A percentile compares a stretch with the other conserved stretches of the same genome.
phyloP scores from a whole-genome alignment of 2,329 filamentous ascomycete species.

The Amauroascus niger region DNA sequence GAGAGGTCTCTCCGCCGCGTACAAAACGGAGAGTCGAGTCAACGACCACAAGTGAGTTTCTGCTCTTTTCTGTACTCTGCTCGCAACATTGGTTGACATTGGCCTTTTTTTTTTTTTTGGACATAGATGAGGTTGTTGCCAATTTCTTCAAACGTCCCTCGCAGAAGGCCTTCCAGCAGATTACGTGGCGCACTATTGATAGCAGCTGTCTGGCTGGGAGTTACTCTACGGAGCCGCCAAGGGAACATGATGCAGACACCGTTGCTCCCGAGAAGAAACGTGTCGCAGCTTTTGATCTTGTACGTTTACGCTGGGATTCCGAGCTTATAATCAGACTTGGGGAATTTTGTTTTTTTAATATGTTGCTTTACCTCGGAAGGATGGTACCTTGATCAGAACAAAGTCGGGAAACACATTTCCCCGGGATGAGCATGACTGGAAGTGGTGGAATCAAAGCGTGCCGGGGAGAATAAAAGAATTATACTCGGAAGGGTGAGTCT shows the following conservation, averaged over 20 bases:
- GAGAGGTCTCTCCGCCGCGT: constrained; percentile 48
- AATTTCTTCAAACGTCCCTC: constrained; percentile 84
- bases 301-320: constrained; percentile 20
- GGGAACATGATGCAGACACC: constrained; percentile 9
- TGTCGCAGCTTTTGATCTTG: constrained; percentile 42
- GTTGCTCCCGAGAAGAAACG: constrained; percentile 19
- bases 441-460: constrained; percentile 76
- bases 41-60: constrained; percentile 44
- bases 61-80: neutral
- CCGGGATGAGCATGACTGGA: constrained; percentile 68
- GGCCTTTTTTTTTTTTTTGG: no score
- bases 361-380: constrained; percentile 40
- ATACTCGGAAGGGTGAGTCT: constrained; percentile 55
- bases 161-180: constrained; percentile 70
- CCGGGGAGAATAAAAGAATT: constrained; percentile 58
- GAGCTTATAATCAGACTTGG: neutral
- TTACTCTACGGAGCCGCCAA: constrained; percentile 44
- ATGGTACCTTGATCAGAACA: constrained; percentile 76
- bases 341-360: neutral
- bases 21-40: constrained; percentile 47
- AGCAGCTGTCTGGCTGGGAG: constrained; percentile 67
- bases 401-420: constrained; percentile 72
- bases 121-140: constrained; percentile 49
- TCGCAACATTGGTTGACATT: neutral
- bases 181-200: constrained; percentile 58